These are phyloP conservation scores for Mucor racemosus DNA, from an alignment of 371 early-diverging fungal species.

Conservation along the genomic window DNA sequence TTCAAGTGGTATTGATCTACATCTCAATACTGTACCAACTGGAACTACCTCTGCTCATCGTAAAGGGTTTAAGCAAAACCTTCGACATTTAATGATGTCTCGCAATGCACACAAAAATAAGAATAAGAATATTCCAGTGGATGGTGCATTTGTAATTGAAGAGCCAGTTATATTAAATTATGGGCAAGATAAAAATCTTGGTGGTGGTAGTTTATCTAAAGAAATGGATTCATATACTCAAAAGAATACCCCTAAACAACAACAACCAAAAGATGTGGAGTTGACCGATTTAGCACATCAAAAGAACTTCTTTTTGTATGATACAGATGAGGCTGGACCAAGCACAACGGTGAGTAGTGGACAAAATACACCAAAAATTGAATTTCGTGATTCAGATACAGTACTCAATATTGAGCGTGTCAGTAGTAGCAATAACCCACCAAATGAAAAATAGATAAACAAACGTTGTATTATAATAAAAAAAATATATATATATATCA, in stretches of 20 bases:
- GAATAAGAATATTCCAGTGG: constrained; percentile 1
- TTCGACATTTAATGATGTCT: constrained; percentile 14
- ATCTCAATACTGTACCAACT: constrained; percentile 9
- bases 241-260: background rate
- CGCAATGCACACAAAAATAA: constrained; percentile 1
- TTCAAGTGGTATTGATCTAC: constrained; percentile 12
- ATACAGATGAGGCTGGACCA: constrained; percentile 15
- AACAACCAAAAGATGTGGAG: background rate
- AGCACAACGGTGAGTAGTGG: constrained; percentile 13
- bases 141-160: constrained; percentile 38
- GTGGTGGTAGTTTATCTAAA: constrained; percentile 16
- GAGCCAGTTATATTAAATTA: constrained; percentile 35
- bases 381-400: constrained; percentile 1
- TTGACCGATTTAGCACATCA: constrained; percentile 11
- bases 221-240: constrained; percentile 4
- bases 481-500: background rate
- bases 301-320: constrained; percentile 4
- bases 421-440: background rate
- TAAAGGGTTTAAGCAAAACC: constrained; percentile 13
- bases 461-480: background rate
- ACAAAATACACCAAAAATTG: constrained; percentile 10
- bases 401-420: constrained; percentile 3
- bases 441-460: background rate
- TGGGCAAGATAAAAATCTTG: constrained; percentile 32
- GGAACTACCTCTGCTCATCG: background rate